Conservation (phyloP, 169 alveolate genomes). For the Eimeria acervulina region DNA sequence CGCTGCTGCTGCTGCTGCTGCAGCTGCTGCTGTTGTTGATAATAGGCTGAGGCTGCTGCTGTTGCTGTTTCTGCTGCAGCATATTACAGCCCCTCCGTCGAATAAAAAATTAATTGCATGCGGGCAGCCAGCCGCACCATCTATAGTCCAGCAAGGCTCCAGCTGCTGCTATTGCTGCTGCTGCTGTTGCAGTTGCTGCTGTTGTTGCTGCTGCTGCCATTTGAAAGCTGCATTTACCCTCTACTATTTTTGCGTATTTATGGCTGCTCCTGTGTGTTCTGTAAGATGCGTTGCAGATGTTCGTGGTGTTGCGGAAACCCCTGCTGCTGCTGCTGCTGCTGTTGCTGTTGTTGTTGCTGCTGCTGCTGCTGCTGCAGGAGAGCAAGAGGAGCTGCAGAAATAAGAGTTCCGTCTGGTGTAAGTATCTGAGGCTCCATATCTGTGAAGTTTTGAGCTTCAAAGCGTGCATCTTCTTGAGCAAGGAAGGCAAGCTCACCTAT, state of each 20-base stretch:
- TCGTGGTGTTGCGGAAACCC: not conserved
- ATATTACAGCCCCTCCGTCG: no score
- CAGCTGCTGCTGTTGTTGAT: no score
- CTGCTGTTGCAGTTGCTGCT: not conserved
- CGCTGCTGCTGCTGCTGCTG: no score
- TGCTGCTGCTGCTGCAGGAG: conserved; percentile 2
- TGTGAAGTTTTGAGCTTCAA: not conserved
- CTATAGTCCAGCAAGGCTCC: no score
- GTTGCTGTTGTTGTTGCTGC: not conserved
- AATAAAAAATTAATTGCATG: no score
- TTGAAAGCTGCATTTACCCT: no score
- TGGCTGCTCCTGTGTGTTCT: no score
- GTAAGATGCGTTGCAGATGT: not conserved
- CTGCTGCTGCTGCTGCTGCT: not conserved
- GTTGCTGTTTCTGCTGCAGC: no score
- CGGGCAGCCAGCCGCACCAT: no score
- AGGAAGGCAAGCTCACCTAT: not conserved
- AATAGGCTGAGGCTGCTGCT: no score
- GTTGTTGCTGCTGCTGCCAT: not conserved
- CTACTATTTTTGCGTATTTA: no score
- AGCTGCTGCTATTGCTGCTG: not conserved
- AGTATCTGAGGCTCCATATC: not conserved
- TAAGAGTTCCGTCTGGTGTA: not conserved
- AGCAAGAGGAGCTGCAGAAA: no score
- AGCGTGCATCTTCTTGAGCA: not conserved